phyloP scores from a whole-genome alignment of 768 basidiomycete species.

The Xerocomus spinulosus region DNA sequence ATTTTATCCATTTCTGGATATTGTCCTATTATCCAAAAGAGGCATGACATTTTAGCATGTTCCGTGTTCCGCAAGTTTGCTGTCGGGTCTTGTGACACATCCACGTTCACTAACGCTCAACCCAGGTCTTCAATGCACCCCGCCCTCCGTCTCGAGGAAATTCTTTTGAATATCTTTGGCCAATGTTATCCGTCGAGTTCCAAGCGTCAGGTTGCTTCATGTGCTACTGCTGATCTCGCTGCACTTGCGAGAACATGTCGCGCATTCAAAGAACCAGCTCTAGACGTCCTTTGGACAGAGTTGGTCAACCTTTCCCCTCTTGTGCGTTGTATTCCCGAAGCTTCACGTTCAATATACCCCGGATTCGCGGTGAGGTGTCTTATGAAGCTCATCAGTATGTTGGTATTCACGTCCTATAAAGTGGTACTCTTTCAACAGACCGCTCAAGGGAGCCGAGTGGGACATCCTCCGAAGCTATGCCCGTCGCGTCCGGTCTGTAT shows the following conservation, averaged over 20 bases:
- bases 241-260: slow-evolving; percentile 15
- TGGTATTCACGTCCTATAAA: background rate
- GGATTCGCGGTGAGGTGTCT: slow-evolving; percentile 3
- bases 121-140: slow-evolving; percentile 5
- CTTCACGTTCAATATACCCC: slow-evolving; percentile 10
- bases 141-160: slow-evolving; percentile 10
- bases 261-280: slow-evolving; percentile 17
- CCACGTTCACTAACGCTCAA: no score
- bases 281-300: slow-evolving; percentile 17
- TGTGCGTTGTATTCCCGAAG: slow-evolving; percentile 10
- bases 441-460: slow-evolving; percentile 8
- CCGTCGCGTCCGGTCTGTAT: slow-evolving; percentile 10
- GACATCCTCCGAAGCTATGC: slow-evolving; percentile 9
- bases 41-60: no score
- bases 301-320: slow-evolving; percentile 10
- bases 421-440: slow-evolving; percentile 17
- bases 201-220: background rate
- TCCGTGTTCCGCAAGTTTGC: no score
- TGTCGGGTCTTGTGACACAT: no score
- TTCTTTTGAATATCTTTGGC: slow-evolving; percentile 9
- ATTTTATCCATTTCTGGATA: no score
- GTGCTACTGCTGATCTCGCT: slow-evolving; percentile 6
- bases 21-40: no score
- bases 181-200: slow-evolving; percentile 5
- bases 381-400: background rate